Conservation (phyloP, 495 filamentous ascomycete species). For the Talaromyces adpressus region DNA sequence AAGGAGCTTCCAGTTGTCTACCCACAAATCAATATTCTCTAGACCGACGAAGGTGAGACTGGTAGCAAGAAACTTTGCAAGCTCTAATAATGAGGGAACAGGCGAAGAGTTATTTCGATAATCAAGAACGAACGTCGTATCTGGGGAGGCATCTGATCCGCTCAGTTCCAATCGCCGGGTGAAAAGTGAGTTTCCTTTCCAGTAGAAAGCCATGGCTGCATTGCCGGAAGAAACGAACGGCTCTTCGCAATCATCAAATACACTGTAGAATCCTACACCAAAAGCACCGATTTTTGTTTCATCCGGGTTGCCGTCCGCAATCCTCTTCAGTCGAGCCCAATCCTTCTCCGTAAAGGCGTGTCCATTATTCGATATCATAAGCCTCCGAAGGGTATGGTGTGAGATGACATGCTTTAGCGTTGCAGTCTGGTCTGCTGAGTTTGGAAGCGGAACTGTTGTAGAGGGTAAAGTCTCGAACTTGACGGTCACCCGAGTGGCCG, state of each 20-base stretch:
- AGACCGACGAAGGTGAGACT: slow-evolving; percentile 94
- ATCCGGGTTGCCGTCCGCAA: slow-evolving; percentile 96
- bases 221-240: slow-evolving; percentile 89
- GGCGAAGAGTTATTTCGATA: slow-evolving; percentile 83
- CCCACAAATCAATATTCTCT: slow-evolving; percentile 77
- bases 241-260: slow-evolving; percentile 96
- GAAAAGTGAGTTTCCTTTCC: slow-evolving; percentile 92
- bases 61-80: slow-evolving; percentile 87
- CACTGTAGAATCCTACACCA: slow-evolving; percentile 97
- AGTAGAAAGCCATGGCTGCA: slow-evolving; percentile 96
- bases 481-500: slow-evolving; percentile 80
- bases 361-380: slow-evolving; percentile 88
- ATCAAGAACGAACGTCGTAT: slow-evolving; percentile 88
- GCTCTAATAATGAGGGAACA: slow-evolving; percentile 71
- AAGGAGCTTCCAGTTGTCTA: slow-evolving; percentile 80
- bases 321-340: slow-evolving; percentile 89
- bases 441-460: slow-evolving; percentile 62
- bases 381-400: slow-evolving; percentile 74
- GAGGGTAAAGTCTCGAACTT: slow-evolving; percentile 86
- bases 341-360: slow-evolving; percentile 77
- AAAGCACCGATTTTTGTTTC: slow-evolving; percentile 99
- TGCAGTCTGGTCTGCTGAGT: slow-evolving; percentile 56
- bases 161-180: slow-evolving; percentile 73
- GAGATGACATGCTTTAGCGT: slow-evolving; percentile 74
- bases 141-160: slow-evolving; percentile 48